These are phyloP conservation scores for Epicoccum sorghinum DNA, from an alignment of 2,329 filamentous ascomycete genomes.

Conservation along the genomic window DNA sequence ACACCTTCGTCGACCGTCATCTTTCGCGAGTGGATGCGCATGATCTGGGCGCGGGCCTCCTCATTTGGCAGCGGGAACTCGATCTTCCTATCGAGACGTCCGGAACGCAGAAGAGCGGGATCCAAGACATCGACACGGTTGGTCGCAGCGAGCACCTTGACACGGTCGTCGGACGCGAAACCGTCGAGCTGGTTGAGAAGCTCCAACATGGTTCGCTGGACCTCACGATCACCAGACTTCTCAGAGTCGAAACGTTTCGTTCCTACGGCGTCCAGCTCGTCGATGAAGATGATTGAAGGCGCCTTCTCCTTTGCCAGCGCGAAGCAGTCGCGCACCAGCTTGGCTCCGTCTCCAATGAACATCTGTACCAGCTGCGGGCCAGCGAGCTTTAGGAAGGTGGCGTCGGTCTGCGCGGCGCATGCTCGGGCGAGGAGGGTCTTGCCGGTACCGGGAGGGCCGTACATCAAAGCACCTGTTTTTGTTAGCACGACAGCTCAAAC, in stretches of 20 bases:
- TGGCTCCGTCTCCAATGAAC: slow-evolving; percentile 99
- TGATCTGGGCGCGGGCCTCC: slow-evolving; percentile 93
- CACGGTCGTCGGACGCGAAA: slow-evolving; percentile 94
- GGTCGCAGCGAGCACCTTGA: slow-evolving; percentile 94
- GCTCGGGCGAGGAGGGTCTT: slow-evolving; percentile 93
- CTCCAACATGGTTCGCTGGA: slow-evolving; percentile 98
- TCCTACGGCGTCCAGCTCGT: slow-evolving; percentile 96
- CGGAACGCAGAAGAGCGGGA: slow-evolving; percentile 86
- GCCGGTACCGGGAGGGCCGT: slow-evolving; percentile 88
- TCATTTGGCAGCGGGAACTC: slow-evolving; percentile 98
- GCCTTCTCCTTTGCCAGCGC: slow-evolving; percentile 98
- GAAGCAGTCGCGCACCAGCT: slow-evolving; percentile 96
- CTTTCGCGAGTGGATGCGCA: slow-evolving; percentile 96
- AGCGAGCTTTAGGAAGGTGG: slow-evolving; percentile 97
- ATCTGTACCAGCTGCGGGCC: slow-evolving; percentile 98
- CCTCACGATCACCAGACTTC: slow-evolving; percentile 96
- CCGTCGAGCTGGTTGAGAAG: slow-evolving; percentile 97
- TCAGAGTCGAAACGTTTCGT: slow-evolving; percentile 99
- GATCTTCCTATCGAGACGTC: slow-evolving; percentile 94
- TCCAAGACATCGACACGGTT: slow-evolving; percentile 95
- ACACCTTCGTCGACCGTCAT: slow-evolving; percentile 94
- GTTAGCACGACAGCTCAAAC: slow-evolving; percentile 15
- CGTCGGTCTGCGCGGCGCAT: slow-evolving; percentile 96
- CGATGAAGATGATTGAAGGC: slow-evolving; percentile 98
- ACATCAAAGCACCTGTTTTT: slow-evolving; percentile 83